Percentiles rank a stretch among this genome's conserved stretches.
phyloP scores from a whole-genome alignment of 2,329 filamentous ascomycete genomes.

The Diaporthe australafricana region DNA sequence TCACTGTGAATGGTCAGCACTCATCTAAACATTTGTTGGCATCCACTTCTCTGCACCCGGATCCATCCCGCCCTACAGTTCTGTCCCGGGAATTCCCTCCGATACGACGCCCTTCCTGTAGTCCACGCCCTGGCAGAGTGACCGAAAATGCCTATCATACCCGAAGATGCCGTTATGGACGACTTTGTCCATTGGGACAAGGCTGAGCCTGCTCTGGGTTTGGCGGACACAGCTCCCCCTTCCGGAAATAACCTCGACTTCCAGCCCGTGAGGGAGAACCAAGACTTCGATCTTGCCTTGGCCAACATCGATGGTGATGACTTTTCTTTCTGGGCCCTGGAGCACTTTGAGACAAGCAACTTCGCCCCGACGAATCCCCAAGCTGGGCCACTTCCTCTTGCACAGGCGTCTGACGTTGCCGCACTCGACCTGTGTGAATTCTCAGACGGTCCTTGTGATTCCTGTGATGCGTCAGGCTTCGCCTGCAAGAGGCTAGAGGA shows the following conservation, averaged over 20 bases:
- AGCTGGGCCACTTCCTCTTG: conserved; percentile 17
- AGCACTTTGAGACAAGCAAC: conserved; percentile 64
- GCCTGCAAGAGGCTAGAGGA: conserved; percentile 71
- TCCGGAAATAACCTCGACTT: conserved; percentile 50
- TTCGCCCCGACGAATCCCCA: conserved; percentile 40
- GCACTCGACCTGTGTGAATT: conserved; percentile 55
- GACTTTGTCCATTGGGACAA: conserved; percentile 74
- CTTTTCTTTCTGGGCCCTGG: conserved; percentile 68
- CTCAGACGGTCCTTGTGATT: conserved; percentile 60
- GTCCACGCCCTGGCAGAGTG: conserved; percentile 27
- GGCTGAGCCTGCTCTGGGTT: conserved; percentile 50
- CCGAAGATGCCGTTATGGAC: conserved; percentile 54
- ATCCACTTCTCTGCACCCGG: conserved; percentile 24
- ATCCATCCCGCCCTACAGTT: conserved; percentile 16
- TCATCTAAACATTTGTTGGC: conserved; percentile 20
- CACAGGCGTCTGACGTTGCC: conserved; percentile 36
- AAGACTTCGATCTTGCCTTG: conserved; percentile 65
- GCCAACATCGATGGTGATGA: conserved; percentile 69
- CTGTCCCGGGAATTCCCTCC: conserved; percentile 15
- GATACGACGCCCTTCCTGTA: conserved; percentile 33
- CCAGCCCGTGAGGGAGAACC: conserved; percentile 37
- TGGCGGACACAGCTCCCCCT: conserved; percentile 44
- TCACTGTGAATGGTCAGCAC: conserved; percentile 23
- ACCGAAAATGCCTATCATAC: conserved; percentile 38
- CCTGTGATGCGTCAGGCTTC: conserved; percentile 64